Percentiles rank a stretch among this genome's conserved stretches.
phyloP scores from a whole-genome alignment of 257 asterid genomes.

The Salvia splendens region DNA sequence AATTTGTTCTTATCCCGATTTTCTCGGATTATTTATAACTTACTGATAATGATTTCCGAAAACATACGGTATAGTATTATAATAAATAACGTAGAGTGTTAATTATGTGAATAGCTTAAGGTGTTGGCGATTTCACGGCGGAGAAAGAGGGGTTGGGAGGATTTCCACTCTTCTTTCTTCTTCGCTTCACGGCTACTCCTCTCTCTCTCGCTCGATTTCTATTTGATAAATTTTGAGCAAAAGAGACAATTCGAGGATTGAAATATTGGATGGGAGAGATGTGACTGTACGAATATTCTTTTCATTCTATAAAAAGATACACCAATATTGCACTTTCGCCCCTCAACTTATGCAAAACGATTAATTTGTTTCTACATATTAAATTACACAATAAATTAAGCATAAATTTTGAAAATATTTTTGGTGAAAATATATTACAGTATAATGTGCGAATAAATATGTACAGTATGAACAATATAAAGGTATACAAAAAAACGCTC shows the following conservation, averaged over 20 bases:
- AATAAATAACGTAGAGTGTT: neutral
- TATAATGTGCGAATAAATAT: too few relatives aligned
- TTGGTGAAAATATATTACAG: too few relatives aligned
- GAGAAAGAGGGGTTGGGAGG: slow-evolving; percentile 29
- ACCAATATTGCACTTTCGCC: neutral
- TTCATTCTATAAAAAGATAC: slow-evolving; percentile 26
- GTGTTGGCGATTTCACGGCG: slow-evolving; percentile 9
- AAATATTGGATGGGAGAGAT: slow-evolving; percentile 12
- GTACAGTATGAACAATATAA: too few relatives aligned
- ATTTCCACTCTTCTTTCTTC: slow-evolving; percentile 24
- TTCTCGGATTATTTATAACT: slow-evolving; percentile 20
- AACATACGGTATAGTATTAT: neutral
- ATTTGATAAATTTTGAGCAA: neutral
- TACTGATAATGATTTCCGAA: slow-evolving; percentile 20
- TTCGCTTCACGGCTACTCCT: slow-evolving; percentile 42
- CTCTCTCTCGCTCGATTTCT: slow-evolving; percentile 19
- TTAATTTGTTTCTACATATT: too few relatives aligned
- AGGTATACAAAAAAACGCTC: too few relatives aligned
- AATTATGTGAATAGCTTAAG: slow-evolving; percentile 5
- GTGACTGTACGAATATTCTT: slow-evolving; percentile 45
- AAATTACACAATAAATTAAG: too few relatives aligned
- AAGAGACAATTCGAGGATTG: neutral
- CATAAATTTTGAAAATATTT: too few relatives aligned
- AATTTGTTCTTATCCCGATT: slow-evolving; percentile 11
- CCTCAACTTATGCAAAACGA: neutral